phyloP scores from a whole-genome alignment of 805 yeast species.

The Starmerella vitae region DNA sequence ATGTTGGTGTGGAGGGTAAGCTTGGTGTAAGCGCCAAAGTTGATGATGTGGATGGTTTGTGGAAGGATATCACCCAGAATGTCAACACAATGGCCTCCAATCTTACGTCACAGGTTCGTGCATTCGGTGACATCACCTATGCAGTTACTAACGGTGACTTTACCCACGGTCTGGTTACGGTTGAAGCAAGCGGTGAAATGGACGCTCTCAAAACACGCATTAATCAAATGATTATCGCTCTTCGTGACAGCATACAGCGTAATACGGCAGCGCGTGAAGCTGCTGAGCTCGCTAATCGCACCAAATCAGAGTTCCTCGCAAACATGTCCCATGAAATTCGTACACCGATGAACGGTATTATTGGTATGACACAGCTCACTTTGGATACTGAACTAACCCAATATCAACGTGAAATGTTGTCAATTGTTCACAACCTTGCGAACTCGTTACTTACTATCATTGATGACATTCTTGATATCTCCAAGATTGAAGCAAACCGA shows the following conservation, averaged over 20 bases:
- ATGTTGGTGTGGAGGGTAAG: constrained; percentile 88
- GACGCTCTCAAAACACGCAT: constrained; percentile 41
- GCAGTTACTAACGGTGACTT: constrained; percentile 92
- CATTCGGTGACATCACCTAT: constrained; percentile 84
- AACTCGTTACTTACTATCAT: constrained; percentile 74
- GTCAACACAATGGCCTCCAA: constrained; percentile 93
- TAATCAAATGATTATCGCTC: constrained; percentile 71
- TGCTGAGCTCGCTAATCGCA: constrained; percentile 78
- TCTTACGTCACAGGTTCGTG: constrained; percentile 81
- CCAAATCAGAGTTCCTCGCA: constrained; percentile 81
- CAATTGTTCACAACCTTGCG: constrained; percentile 78
- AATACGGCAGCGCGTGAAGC: constrained; percentile 91
- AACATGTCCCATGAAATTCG: constrained; percentile 80
- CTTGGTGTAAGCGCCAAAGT: constrained; percentile 88
- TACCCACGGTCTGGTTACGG: constrained; percentile 68
- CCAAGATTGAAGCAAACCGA: constrained; percentile 84
- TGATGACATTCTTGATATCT: constrained; percentile 81
- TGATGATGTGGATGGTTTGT: constrained; percentile 75
- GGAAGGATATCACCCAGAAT: constrained; percentile 85
- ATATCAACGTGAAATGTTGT: constrained; percentile 81
- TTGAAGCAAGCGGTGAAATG: constrained; percentile 89
- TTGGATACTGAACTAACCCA: constrained; percentile 80
- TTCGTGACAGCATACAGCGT: constrained; percentile 79
- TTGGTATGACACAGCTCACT: constrained; percentile 84
- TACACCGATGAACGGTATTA: constrained; percentile 86